Base-by-base conservation (phyloP, 1,284 basidiomycete genomes). In the Peniophora sp. region DNA sequence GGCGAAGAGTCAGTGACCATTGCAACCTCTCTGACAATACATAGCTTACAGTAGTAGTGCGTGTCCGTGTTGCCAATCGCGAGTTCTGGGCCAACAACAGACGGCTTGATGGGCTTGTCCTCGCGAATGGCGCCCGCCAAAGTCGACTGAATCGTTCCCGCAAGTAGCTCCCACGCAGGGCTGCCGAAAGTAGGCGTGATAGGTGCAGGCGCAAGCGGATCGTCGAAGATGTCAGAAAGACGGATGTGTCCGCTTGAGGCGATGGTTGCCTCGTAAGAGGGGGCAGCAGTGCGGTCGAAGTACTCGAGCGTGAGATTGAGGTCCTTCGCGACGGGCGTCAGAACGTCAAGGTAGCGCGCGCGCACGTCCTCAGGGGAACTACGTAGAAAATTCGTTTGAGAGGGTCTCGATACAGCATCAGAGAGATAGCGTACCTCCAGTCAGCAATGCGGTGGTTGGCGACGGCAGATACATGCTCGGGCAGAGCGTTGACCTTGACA, bases 371-470 rank as follows among this genome's bases (percentile, higher is more conserved):
- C 50, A 14, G 69, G 62, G 3, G 63, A 64, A 18, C 66, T 65
- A 17, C 52, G 45, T n/a, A n/a, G 5, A 32, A 6, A 12, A 32
- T 32, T 8, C 37, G 37, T 17, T 15, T 10, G 15, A 45, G 8
- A 41, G 6, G 15, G 37, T 22, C 43, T 23, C 18, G 10, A 43
- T 11, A 20, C 3, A 43, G n/a, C 12, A 10, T 3, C 32, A 23
- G 8, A 27, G 5, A 23, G 27, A 23, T 22, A 34, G 10, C 64
- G 11, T 17, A 75, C 75, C 75, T 76, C 24, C 67, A 63, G 22
- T 74, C 73, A 8, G 75, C 71, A 52, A 77, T 71, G 9, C 75
- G 68, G 57, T 75, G 73, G 57, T 78, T 74, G 52, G 76, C 58
- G 15, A 71, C 59, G 3, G 69, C 67, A 24, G 56, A 57, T 0